Percentiles rank a stretch among this genome's conserved stretches.
These are phyloP conservation scores for Skeletonema tropicum DNA, from an alignment of 108 stramenopile species.

Conservation along the genomic window DNA sequence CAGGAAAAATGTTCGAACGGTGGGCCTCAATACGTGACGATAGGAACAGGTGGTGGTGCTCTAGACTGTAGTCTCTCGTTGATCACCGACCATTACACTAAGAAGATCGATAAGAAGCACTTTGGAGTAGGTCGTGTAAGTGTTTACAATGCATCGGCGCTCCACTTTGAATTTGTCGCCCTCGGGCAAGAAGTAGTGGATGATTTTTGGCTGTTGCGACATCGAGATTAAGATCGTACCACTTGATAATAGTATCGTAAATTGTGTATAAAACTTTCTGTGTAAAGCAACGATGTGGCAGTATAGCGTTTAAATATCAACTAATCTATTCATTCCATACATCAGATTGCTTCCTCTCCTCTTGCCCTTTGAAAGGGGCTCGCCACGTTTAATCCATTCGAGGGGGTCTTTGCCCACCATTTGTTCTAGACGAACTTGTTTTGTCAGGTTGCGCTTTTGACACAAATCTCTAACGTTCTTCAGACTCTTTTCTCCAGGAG, in stretches of 20 bases:
- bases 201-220: constrained; percentile 39
- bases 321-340: constrained; percentile 43
- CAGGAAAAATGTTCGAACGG: constrained; percentile 49
- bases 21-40: constrained; percentile 66
- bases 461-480: constrained; percentile 58
- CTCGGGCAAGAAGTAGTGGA: constrained; percentile 48
- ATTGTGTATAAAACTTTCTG: too few species aligned
- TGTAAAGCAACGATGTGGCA: neutral
- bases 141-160: constrained; percentile 36
- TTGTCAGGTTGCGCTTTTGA: constrained; percentile 48
- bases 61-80: constrained; percentile 13
- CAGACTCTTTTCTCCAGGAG: constrained; percentile 74
- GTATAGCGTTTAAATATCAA: constrained; percentile 32
- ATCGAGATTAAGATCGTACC: constrained; percentile 14
- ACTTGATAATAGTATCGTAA: constrained; percentile 7
- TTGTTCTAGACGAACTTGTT: constrained; percentile 50
- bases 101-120: constrained; percentile 21
- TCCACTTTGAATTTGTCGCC: constrained; percentile 55
- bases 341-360: constrained; percentile 55
- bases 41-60: constrained; percentile 63
- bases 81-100: constrained; percentile 29
- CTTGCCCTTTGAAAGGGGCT: constrained; percentile 60
- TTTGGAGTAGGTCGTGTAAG: constrained; percentile 46
- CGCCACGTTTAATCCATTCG: constrained; percentile 76
- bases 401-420: constrained; percentile 80